Evolutionary conservation across 2,329 filamentous ascomycete genomes (phyloP), one percentile per base, ranked within the genome.

Genomic region (Zymoseptoria crescenta): DNA sequence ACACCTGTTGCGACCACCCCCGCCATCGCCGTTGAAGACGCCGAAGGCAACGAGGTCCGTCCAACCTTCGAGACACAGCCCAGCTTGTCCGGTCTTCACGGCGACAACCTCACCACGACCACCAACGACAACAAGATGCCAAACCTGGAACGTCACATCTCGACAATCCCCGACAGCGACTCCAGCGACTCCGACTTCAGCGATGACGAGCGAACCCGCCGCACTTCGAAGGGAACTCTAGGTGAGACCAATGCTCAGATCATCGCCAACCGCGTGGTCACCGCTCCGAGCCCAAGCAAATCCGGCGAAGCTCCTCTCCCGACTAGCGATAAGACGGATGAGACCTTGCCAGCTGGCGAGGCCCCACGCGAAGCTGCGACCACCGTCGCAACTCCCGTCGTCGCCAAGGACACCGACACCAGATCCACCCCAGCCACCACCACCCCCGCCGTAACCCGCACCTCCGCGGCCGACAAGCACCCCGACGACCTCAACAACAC

Each of bases 101-200:
- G 60, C 48, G 58, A 63, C 52, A 4, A 49, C 41, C n/a, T 52
- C 29, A 13, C 48, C 30, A 27, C 4, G 19, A 5, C 13, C 41
- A 48, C 56, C 41, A 49, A 19, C 5, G 27, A 45, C 21, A 54
- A 54, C 27, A 61, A 52, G 13, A 64, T 61, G 56, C 68, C 69
- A 2, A 61, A 68, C 30, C 64, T 72, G n/a, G 71, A 72, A 52
- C 62, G 69, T 10, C 69, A 72, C 56, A 69, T 72, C 27, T 68
- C 69, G 3, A 55, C 62, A 24, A 69, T 73, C 50, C 64, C 63
- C 2, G 65, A 67, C 27, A 70, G 67, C 56, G 63, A 64, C 41
- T 53, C 62, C 8, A 60, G 59, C 28, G 66, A 66, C 21, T 64
- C 61, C 2, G 59, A 59, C 7, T 49, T 52, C 21, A 45, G 56